Conservation (phyloP, 306 rosid genomes). For the Lathyrus aphaca region DNA sequence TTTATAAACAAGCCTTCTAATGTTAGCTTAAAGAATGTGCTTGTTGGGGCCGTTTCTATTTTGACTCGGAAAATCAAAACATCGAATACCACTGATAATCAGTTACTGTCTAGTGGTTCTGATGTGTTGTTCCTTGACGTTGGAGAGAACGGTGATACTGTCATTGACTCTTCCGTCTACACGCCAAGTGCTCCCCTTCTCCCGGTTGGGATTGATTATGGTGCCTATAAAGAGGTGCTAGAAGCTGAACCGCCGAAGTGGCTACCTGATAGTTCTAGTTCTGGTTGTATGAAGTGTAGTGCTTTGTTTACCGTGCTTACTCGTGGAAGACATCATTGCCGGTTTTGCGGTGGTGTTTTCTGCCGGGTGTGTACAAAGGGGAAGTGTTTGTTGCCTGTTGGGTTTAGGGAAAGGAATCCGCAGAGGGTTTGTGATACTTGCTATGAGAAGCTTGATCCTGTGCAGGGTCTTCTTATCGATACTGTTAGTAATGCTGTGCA, state of each 20-base stretch:
- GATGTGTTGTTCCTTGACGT: slow-evolving; percentile 67
- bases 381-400: slow-evolving; percentile 78
- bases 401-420: slow-evolving; percentile 92
- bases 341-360: slow-evolving; percentile 91
- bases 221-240: slow-evolving; percentile 73
- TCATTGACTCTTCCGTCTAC: slow-evolving; percentile 69
- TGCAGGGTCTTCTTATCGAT: slow-evolving; percentile 77
- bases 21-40: slow-evolving; percentile 79
- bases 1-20: slow-evolving; percentile 47
- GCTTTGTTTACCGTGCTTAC: slow-evolving; percentile 74
- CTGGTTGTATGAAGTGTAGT: slow-evolving; percentile 80
- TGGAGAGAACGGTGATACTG: slow-evolving; percentile 66
- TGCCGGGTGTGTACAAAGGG: slow-evolving; percentile 80
- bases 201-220: slow-evolving; percentile 56
- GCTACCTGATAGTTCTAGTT: slow-evolving; percentile 85
- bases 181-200: slow-evolving; percentile 91
- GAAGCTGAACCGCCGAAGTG: slow-evolving; percentile 94
- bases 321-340: slow-evolving; percentile 93
- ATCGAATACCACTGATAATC: slow-evolving; percentile 27
- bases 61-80: slow-evolving; percentile 58
- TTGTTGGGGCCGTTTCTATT: slow-evolving; percentile 67
- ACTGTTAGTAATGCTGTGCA: slow-evolving; percentile 84
- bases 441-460: slow-evolving; percentile 89
- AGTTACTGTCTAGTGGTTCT: slow-evolving; percentile 18
- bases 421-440: slow-evolving; percentile 94